Conservation (phyloP, 106 monocot species). For the Platanthera guangdongensis region DNA sequence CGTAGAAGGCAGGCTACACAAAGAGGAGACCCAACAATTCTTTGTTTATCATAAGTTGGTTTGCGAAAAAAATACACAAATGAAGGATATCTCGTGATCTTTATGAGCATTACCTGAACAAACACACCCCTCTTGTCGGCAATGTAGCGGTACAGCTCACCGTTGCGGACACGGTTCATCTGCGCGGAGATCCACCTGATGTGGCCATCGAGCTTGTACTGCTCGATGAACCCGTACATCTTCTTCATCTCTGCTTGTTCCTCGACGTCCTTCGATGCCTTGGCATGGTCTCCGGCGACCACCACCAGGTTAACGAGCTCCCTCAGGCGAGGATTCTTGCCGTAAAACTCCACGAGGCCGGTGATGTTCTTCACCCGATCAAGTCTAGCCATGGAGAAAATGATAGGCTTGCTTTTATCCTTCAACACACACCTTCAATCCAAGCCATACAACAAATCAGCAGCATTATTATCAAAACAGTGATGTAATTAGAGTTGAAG, state of each 20-base stretch:
- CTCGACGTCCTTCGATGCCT: slow-evolving; percentile 57
- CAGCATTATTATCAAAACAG: too few relatives aligned
- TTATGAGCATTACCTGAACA: slow-evolving; percentile 38
- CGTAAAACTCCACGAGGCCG: slow-evolving; percentile 61
- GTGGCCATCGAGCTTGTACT: slow-evolving; percentile 58
- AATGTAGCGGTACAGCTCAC: slow-evolving; percentile 67
- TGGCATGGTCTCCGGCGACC: slow-evolving; percentile 66
- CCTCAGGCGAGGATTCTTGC: slow-evolving; percentile 40
- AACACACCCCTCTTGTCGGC: slow-evolving; percentile 59
- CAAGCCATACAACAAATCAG: background rate
- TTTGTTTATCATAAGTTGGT: background rate
- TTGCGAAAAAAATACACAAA: too few relatives aligned
- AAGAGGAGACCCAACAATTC: background rate
- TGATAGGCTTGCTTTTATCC: slow-evolving; percentile 62
- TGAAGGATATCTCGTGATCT: background rate
- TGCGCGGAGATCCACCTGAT: slow-evolving; percentile 79
- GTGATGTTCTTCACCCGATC: slow-evolving; percentile 76
- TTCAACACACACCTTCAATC: slow-evolving; percentile 33
- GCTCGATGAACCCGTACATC: slow-evolving; percentile 54
- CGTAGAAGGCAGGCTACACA: slow-evolving; percentile 60
- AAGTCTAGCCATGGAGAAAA: slow-evolving; percentile 83
- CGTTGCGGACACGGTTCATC: slow-evolving; percentile 74
- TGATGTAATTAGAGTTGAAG: background rate
- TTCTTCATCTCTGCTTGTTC: slow-evolving; percentile 69
- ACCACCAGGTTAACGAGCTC: slow-evolving; percentile 68